A percentile compares a stretch with the other conserved stretches of the same genome.
phyloP scores from a whole-genome alignment of 805 yeast species.

The Nakazawaea wyomingensis region DNA sequence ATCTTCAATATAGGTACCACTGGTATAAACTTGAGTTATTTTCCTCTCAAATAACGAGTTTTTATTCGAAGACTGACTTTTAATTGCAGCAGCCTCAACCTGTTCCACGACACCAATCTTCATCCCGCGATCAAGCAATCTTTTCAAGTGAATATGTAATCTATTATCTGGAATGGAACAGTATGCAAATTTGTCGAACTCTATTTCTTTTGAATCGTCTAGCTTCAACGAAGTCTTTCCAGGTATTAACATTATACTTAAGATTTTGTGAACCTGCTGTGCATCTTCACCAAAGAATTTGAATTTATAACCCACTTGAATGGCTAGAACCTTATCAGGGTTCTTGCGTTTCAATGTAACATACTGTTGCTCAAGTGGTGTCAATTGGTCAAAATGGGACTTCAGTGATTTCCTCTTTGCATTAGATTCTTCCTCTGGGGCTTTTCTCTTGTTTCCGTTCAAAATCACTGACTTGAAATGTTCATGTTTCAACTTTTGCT shows the following conservation, averaged over 20 bases:
- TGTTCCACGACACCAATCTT: slow-evolving; percentile 89
- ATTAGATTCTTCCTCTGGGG: slow-evolving; percentile 2
- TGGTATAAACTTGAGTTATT: slow-evolving; percentile 69
- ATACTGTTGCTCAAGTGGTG: slow-evolving; percentile 81
- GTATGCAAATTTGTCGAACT: slow-evolving; percentile 63
- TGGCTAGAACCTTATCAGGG: slow-evolving; percentile 64
- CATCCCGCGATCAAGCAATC: slow-evolving; percentile 63
- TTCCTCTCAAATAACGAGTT: slow-evolving; percentile 60
- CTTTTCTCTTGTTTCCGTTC: not conserved
- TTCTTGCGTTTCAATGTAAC: slow-evolving; percentile 56
- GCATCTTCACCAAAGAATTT: slow-evolving; percentile 88
- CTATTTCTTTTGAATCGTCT: slow-evolving; percentile 41
- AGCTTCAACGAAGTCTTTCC: slow-evolving; percentile 57
- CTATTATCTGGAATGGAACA: slow-evolving; percentile 81
- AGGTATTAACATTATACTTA: slow-evolving; percentile 67
- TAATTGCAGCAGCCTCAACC: slow-evolving; percentile 72
- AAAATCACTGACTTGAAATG: not conserved
- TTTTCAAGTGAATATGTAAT: slow-evolving; percentile 68
- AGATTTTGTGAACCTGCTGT: slow-evolving; percentile 51
- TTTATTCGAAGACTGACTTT: slow-evolving; percentile 46
- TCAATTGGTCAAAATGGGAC: slow-evolving; percentile 27
- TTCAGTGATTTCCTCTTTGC: slow-evolving; percentile 6
- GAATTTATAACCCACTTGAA: slow-evolving; percentile 91
- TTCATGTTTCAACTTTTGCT: not conserved
- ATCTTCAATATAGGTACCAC: slow-evolving; percentile 77